Evolutionary conservation across 768 basidiomycete species (phyloP).

Genomic region (Boletus reticuloceps): DNA sequence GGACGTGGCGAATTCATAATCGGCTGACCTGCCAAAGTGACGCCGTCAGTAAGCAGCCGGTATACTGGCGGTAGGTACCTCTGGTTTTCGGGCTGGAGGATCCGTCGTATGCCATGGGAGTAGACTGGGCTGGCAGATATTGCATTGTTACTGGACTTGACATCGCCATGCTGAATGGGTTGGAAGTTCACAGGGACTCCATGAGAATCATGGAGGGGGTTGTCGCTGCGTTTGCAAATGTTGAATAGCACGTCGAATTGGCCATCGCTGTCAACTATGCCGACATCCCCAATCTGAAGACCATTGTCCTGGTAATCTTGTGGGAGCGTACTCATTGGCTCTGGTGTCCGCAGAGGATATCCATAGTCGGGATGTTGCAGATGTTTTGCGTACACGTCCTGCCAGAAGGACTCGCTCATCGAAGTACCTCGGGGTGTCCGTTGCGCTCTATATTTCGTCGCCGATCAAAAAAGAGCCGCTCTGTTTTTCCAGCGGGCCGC

Average conservation of each 20-base stretch:
- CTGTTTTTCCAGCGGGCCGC: too few species aligned
- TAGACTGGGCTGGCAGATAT: background rate
- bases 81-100: background rate
- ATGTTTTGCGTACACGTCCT: background rate
- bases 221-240: background rate
- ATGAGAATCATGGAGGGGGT: background rate
- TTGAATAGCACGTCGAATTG: constrained; percentile 1
- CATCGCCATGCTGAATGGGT: background rate
- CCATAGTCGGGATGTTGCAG: background rate
- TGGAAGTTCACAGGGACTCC: background rate
- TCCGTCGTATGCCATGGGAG: background rate
- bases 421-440: background rate
- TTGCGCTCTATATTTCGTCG: too few species aligned
- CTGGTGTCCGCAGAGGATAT: background rate
- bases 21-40: background rate
- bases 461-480: too few species aligned
- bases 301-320: background rate
- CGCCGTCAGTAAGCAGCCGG: background rate
- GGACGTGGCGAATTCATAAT: background rate
- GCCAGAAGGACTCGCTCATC: background rate
- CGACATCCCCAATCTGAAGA: constrained; percentile 1
- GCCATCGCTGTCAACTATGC: background rate
- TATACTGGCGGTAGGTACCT: background rate
- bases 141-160: background rate
- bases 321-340: background rate